Evolutionary conservation across 345 rosid genomes (phyloP).

Genomic region (Orychophragmus violaceus): DNA sequence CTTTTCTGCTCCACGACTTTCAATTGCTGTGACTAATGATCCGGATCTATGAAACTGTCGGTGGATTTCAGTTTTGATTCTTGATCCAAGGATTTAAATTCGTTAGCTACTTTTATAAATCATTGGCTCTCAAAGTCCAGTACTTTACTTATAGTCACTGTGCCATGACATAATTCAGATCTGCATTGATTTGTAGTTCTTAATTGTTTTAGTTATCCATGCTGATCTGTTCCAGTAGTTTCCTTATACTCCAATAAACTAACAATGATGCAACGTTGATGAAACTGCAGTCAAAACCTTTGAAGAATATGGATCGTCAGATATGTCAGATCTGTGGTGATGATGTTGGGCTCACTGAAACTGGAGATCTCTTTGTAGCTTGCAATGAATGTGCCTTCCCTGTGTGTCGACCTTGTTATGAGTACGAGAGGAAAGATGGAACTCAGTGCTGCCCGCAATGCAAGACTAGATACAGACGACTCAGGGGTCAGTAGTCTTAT

Average conservation of each 20-base stretch:
- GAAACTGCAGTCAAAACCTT: conserved; percentile 69
- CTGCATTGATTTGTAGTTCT: not conserved
- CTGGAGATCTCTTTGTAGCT: conserved; percentile 81
- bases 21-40: not conserved
- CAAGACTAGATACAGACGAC: conserved; percentile 96
- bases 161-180: too few species aligned
- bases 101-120: not conserved
- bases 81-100: not conserved
- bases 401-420: conserved; percentile 97
- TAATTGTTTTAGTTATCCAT: not conserved
- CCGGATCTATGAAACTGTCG: conserved; percentile 13
- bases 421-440: conserved; percentile 97
- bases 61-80: conserved; percentile 9
- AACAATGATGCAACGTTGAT: not conserved
- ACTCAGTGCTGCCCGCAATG: conserved; percentile 98
- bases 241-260: not conserved
- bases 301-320: conserved; percentile 63
- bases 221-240: not conserved
- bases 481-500: conserved; percentile 49
- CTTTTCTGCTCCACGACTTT: conserved; percentile 1
- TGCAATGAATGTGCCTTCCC: conserved; percentile 99
- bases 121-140: not conserved
- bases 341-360: conserved; percentile 56
- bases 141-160: conserved; percentile 11
- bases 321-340: conserved; percentile 98